Base-by-base conservation (phyloP, 1,284 basidiomycete genomes). In the Moesziomyces sp. region DNA sequence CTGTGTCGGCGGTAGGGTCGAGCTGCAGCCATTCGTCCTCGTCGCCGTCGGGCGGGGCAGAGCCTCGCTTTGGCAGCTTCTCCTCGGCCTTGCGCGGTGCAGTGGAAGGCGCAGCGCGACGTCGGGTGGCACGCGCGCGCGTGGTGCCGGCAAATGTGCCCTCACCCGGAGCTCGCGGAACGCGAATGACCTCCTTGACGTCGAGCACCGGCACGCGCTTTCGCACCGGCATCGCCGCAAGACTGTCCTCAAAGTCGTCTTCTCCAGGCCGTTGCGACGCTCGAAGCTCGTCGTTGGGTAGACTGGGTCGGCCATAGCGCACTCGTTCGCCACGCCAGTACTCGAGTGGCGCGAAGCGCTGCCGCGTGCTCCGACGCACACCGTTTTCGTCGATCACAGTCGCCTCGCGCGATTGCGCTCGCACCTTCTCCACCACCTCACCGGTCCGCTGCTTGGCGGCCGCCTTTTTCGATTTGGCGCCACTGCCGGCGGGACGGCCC, bases 241-340 rank as follows among this genome's bases (percentile, higher is more conserved):
- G 76, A 35, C 61, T 67, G 6, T 76, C 75, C 46, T 80, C 78
- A 24, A 79, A 77, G 18, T 78, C 73, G 43, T 78, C 70, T 43
- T 65, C 73, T 28, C 65, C 78, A 3, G 60, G 62, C 50, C 70
- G 45, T 56, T 64, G 35, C 42, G 48, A 54, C 44, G 57, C 48
- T 14, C 58, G 62, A 35, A 69, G 48, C 21, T 69, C 72, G 1
- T 59, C 72, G 38, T n/a, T 49, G 16, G 62, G 70, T n/a, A 69
- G 58, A 44, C 77, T 67, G 6, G 82, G 76, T 3, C 80, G 70
- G 10, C 86, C 56, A 77, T 94, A 97, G 8, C 94, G 90, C 26
- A 93, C 89, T 67, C 90, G 91, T 84, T 99, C 96, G 72, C 90
- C 90, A n/a, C 93, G 89, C 97, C 97, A 99, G 86, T 88, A 97